Base-by-base conservation (phyloP, 192 early-diverging fungal genomes). In the Coemansia sp. region DNA sequence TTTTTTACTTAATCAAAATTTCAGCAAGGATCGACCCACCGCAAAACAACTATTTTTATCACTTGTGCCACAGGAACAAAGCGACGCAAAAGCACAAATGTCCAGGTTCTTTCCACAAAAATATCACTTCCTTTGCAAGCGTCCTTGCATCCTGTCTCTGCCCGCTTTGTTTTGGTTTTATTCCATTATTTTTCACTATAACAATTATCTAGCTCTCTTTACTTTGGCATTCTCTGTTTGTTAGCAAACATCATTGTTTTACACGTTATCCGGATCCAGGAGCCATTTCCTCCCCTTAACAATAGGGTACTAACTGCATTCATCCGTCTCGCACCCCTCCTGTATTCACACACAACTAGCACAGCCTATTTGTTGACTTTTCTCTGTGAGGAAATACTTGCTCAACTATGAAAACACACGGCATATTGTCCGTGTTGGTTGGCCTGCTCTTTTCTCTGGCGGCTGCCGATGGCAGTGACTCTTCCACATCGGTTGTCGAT, bases 401-500 rank as follows among this genome's bases (percentile, higher is more conserved):
- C n/a, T n/a, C n/a, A n/a, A 25, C 45, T 15, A 25, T 5, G 45
- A 48, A 48, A 48, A 23, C 22, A 23, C 22, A 48, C 45, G 25
- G 22, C 45, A 48, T 20, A 48, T 11, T 13, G 45, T 13, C 45
- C 45, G 11, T 48, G 23, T 25, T 48, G 23, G 9, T 48, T 13
- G 22, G 45, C 23, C 22, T 48, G 7, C 45, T 48, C 10, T 48
- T 20, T 23, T 11, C 23, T 9, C 23, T 48, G 23, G 56, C 30
- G 22, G 69, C 59, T 2, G 27, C 30, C 28, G 45, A 50, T 6
- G 61, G 30, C 19, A 50, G 45, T 10, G 23, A 10, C 23, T 48
- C 45, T 48, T 48, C 45, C 19, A 20, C 64, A 11, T 59, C 70
- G n/a, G 63, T 61, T 27, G 60, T 64, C 31, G 38, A 61, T 14